Percentiles rank a stretch among this genome's conserved stretches.
phyloP scores from a whole-genome alignment of 441 rosid genomes.

The Euphorbia corollata region DNA sequence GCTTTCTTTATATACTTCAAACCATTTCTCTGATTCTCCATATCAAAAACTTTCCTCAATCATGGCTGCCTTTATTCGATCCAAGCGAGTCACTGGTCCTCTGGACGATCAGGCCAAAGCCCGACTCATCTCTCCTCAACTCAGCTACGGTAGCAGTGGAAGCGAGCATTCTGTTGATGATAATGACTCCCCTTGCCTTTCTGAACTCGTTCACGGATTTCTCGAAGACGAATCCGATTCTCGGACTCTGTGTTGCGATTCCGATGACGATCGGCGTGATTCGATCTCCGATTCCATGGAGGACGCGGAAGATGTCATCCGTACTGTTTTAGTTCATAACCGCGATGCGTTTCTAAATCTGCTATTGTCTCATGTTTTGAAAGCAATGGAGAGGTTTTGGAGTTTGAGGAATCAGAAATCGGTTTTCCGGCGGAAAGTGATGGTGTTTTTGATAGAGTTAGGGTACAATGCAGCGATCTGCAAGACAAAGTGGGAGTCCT shows the following conservation, averaged over 20 bases:
- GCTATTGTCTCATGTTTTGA: slow-evolving; percentile 35
- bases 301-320: slow-evolving; percentile 25
- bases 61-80: slow-evolving; percentile 32
- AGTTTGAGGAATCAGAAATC: slow-evolving; percentile 27
- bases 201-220: slow-evolving; percentile 71
- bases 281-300: slow-evolving; percentile 25
- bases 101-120: slow-evolving; percentile 54
- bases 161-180: slow-evolving; percentile 58
- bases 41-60: background rate
- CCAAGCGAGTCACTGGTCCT: slow-evolving; percentile 55
- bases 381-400: slow-evolving; percentile 39
- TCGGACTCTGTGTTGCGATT: slow-evolving; percentile 21
- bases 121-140: slow-evolving; percentile 42
- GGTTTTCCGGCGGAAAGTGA: slow-evolving; percentile 43
- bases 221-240: slow-evolving; percentile 39
- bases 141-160: slow-evolving; percentile 55
- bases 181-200: slow-evolving; percentile 48
- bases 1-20: background rate
- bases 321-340: slow-evolving; percentile 7
- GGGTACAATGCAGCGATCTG: slow-evolving; percentile 78
- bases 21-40: background rate
- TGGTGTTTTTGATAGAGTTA: slow-evolving; percentile 40
- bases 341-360: slow-evolving; percentile 39
- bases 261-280: slow-evolving; percentile 37
- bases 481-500: slow-evolving; percentile 58